Conservation (phyloP, 176 grass and related monocot genomes). For the Lolium perenne region DNA sequence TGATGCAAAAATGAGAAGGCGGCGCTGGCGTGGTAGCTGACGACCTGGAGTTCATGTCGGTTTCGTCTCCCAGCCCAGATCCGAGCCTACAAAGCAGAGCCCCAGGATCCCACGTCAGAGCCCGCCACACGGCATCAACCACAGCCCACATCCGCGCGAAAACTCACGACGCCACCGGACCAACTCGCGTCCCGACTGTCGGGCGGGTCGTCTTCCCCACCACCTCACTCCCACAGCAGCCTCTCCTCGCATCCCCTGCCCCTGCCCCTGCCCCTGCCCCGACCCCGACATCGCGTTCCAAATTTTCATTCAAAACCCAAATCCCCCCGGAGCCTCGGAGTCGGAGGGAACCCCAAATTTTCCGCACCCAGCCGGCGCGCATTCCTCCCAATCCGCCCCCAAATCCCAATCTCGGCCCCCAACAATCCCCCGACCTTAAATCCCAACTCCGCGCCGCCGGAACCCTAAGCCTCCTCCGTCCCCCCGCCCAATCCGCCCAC, state of each 20-base stretch:
- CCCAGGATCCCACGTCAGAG: not conserved
- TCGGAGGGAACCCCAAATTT: constrained; percentile 49
- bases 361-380: constrained; percentile 22
- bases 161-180: constrained; percentile 37
- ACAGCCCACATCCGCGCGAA: constrained; percentile 54
- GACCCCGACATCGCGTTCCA: constrained; percentile 43
- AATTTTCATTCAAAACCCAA: constrained; percentile 49
- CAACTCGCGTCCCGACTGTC: not conserved
- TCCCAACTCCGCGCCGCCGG: constrained; percentile 13
- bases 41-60: not conserved
- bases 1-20: not conserved
- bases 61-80: not conserved
- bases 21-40: not conserved
- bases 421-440: constrained; percentile 37
- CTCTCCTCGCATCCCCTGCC: not conserved
- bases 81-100: not conserved
- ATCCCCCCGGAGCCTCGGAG: not conserved
- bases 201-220: constrained; percentile 34
- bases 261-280: not conserved
- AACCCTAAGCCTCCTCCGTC: constrained; percentile 42
- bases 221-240: not conserved
- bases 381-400: not conserved
- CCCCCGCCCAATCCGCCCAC: not conserved
- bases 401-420: constrained; percentile 2
- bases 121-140: not conserved